Base-by-base conservation (phyloP, 495 filamentous ascomycete species). In the Hyphodiscus hymeniophilus region DNA sequence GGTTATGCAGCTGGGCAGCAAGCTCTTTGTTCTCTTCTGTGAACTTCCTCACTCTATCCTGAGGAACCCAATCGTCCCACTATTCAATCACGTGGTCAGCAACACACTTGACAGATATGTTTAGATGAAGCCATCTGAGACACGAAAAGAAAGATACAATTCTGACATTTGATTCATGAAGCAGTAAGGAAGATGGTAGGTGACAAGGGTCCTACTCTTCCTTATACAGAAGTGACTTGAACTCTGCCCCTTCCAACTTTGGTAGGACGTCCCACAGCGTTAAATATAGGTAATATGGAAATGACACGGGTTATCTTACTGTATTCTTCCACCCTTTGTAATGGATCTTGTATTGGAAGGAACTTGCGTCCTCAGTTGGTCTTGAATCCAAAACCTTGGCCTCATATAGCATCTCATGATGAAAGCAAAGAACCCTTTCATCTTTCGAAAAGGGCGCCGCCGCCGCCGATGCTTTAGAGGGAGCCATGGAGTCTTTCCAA, bases 301-400 rank as follows among this genome's bases (percentile, higher is more conserved):
- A 13, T 11, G 38, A 24, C 7, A 44, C 10, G 16, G 18, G 21
- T 22, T 35, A n/a, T 35, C 46, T 30, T 45, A 56, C 52, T 40
- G 89, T 95, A 61, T 87, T 87, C 69, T 98, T 98, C 92, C 92
- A 97, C 51, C 92, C 92, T 64, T 96, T 96, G 69, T 98, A 98
- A 65, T 98, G 92, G 39, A 98, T 88, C 52, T 85, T 85, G 63
- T 92, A 98, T 60, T 85, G 79, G 50, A 75, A 84, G 57, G 84
- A 85, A 7, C 28, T 16, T 65, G 81, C 81, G 64, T 87, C 82
- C 18, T 76, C 66, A 2, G 72, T 77, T 10, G 73, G 68, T 34
- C 85, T 72, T 38, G 75, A 73, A 35, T 96, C 91, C 30, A 95
- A 71, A 34, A 98, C 82, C 67, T 96, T 96, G 48, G 92, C 91